These are phyloP conservation scores for Thalassiosira exigua DNA, from an alignment of 352 stramenopile species.

Conservation along the genomic window DNA sequence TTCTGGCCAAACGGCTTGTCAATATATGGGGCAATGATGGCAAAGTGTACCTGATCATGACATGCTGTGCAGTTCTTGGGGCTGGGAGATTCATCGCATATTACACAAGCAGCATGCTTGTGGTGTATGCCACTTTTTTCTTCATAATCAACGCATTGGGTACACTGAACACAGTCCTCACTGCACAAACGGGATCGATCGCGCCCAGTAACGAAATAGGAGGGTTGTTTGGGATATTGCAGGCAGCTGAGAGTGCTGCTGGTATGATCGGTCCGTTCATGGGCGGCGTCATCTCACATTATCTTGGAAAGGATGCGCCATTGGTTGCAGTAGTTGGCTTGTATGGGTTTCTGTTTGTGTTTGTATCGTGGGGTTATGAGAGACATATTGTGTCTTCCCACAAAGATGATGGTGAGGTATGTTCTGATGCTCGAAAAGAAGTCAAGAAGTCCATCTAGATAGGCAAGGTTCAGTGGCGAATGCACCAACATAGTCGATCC, in stretches of 20 bases:
- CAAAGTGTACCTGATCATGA: conserved; percentile 61
- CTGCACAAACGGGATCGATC: conserved; percentile 74
- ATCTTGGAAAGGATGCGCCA: conserved; percentile 63
- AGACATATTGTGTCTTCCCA: conserved; percentile 31
- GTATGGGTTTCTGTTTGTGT: conserved; percentile 66
- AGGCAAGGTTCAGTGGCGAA: too few relatives aligned
- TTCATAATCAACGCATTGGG: conserved; percentile 76
- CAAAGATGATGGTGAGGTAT: conserved; percentile 1
- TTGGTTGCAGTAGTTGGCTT: conserved; percentile 64
- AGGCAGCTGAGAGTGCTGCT: conserved; percentile 71
- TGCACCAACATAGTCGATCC: too few relatives aligned
- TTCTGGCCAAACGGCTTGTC: conserved; percentile 73
- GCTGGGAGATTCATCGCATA: conserved; percentile 71
- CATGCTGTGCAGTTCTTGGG: conserved; percentile 60
- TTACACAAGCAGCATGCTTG: conserved; percentile 54
- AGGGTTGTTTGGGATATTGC: conserved; percentile 73
- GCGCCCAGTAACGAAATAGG: conserved; percentile 72
- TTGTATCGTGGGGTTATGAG: conserved; percentile 67
- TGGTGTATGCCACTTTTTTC: conserved; percentile 70
- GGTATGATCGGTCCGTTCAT: conserved; percentile 76
- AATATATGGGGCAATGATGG: conserved; percentile 52
- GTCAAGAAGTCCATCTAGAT: conserved; percentile 42
- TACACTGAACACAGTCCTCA: conserved; percentile 78
- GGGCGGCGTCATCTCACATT: conserved; percentile 60
- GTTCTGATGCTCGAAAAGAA: conserved; percentile 13